Percentiles rank a stretch among this genome's conserved stretches.
These are phyloP conservation scores for Aspergillus floridensis DNA, from an alignment of 2,329 filamentous ascomycete genomes.

Conservation along the genomic window DNA sequence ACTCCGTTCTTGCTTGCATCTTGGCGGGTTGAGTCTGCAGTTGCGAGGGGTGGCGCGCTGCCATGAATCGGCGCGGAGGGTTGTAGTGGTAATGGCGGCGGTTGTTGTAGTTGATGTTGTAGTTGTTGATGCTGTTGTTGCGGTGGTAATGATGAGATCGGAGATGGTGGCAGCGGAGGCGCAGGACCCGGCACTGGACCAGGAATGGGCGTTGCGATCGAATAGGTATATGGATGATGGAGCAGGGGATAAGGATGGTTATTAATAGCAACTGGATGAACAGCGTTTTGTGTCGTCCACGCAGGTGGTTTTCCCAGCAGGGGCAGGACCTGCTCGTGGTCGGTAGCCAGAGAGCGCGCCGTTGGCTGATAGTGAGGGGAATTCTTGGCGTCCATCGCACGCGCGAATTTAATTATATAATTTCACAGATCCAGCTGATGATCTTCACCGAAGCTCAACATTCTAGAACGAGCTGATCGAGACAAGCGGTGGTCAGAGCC, in stretches of 20 bases:
- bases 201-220: constrained; percentile 8
- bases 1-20: constrained; percentile 21
- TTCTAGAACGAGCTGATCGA: constrained; percentile 15
- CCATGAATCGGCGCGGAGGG: constrained; percentile 7
- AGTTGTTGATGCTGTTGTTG: constrained; percentile 4
- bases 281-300: constrained; percentile 14
- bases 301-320: constrained; percentile 25
- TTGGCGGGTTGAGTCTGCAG: constrained; percentile 10
- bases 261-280: constrained; percentile 6
- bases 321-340: constrained; percentile 30
- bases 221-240: constrained; percentile 15
- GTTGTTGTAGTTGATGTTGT: constrained; percentile 7
- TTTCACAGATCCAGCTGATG: constrained; percentile 18
- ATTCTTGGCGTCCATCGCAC: constrained; percentile 35
- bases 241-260: constrained; percentile 7
- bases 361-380: constrained; percentile 17
- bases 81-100: constrained; percentile 4
- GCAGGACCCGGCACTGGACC: constrained; percentile 13
- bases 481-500: not conserved
- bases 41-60: not conserved
- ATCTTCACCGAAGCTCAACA: constrained; percentile 22
- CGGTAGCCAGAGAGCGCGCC: constrained; percentile 15
- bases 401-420: constrained; percentile 16
- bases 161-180: constrained; percentile 8
- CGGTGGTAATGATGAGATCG: constrained; percentile 5